phyloP scores from a whole-genome alignment of 306 rosid genomes.

The Aeschynomene evenia region DNA sequence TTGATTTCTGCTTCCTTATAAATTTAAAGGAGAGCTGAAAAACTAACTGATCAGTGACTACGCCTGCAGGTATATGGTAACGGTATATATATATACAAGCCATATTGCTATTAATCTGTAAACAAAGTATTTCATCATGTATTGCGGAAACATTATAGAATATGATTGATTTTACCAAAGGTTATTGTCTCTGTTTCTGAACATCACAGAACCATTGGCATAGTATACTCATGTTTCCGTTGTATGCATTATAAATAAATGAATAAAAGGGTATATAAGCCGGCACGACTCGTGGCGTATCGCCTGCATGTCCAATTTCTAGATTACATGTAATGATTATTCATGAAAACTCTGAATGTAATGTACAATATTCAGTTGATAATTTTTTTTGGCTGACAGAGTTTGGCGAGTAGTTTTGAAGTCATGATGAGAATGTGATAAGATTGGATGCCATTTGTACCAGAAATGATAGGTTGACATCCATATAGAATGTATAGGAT shows the following conservation, averaged over 20 bases:
- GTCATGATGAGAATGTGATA: no score
- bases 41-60: constrained; percentile 12
- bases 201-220: constrained; percentile 6
- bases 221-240: constrained; percentile 2
- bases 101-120: constrained; percentile 5
- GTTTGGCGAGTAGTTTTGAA: neutral
- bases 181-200: constrained; percentile 2
- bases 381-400: no score
- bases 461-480: no score
- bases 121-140: constrained; percentile 24
- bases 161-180: constrained; percentile 6
- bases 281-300: neutral
- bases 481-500: no score
- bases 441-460: no score
- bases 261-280: neutral
- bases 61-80: constrained; percentile 24
- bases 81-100: no score
- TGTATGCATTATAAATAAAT: neutral
- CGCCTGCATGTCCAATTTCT: no score
- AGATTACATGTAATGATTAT: neutral
- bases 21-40: constrained; percentile 11
- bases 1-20: constrained; percentile 14
- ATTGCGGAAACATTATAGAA: neutral
- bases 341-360: neutral
- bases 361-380: neutral